Conservation (phyloP, 2,329 filamentous ascomycete species). For the Neofusicoccum cordaticola region DNA sequence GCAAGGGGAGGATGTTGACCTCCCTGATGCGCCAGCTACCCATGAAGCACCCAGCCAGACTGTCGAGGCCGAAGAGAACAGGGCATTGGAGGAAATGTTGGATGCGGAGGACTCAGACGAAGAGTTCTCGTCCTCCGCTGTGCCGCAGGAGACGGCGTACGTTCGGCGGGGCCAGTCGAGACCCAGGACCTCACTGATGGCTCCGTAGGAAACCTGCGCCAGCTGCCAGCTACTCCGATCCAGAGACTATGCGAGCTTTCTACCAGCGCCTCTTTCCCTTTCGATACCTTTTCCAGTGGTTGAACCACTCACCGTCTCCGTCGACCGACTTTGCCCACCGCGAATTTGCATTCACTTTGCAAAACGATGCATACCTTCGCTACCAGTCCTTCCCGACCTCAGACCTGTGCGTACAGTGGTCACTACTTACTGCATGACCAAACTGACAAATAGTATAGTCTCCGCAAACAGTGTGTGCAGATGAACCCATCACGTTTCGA, state of each 20-base stretch:
- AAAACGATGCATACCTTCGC: slow-evolving; percentile 85
- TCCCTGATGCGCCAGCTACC: slow-evolving; percentile 38
- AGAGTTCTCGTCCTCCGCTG: slow-evolving; percentile 55
- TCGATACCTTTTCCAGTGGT: slow-evolving; percentile 92
- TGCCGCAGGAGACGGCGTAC: slow-evolving; percentile 44
- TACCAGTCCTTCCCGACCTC: slow-evolving; percentile 77
- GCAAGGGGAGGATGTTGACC: slow-evolving; percentile 37
- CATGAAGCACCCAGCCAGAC: slow-evolving; percentile 18
- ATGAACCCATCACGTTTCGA: slow-evolving; percentile 93
- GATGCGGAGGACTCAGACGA: slow-evolving; percentile 56
- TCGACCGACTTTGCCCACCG: slow-evolving; percentile 86
- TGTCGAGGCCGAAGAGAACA: slow-evolving; percentile 28
- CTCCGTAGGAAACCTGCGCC: slow-evolving; percentile 32
- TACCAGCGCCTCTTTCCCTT: slow-evolving; percentile 96
- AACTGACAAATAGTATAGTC: slow-evolving; percentile 42
- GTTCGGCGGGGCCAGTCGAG: slow-evolving; percentile 10
- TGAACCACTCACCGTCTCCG: slow-evolving; percentile 87
- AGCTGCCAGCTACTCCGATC: slow-evolving; percentile 58
- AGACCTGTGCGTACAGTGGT: slow-evolving; percentile 51
- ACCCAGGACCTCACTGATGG: not conserved
- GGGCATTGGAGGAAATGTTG: slow-evolving; percentile 58
- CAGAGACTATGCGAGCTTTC: slow-evolving; percentile 86
- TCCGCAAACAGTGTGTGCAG: slow-evolving; percentile 87
- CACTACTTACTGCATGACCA: not conserved
- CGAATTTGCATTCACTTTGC: slow-evolving; percentile 94